These are phyloP conservation scores for Hypoxylon lenormandii DNA, from an alignment of 495 filamentous ascomycete species.

Conservation along the genomic window DNA sequence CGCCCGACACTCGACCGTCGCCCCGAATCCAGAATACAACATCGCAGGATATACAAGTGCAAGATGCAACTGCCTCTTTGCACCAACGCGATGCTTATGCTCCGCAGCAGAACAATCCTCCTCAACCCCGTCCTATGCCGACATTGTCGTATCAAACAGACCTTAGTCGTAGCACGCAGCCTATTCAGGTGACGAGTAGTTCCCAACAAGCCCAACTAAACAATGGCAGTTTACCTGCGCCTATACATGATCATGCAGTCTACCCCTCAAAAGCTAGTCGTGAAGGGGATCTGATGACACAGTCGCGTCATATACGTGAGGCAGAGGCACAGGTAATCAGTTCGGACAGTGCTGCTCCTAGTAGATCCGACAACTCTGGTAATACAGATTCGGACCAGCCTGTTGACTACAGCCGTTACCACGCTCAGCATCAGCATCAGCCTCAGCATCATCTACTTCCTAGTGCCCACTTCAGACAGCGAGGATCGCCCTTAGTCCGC, in stretches of 20 bases:
- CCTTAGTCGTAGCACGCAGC: constrained; percentile 23
- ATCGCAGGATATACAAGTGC: constrained; percentile 60
- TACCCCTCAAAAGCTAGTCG: constrained; percentile 12
- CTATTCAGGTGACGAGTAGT: constrained; percentile 35
- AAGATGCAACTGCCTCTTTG: constrained; percentile 33
- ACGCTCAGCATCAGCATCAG: constrained; percentile 50
- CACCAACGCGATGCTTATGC: constrained; percentile 18
- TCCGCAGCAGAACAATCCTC: constrained; percentile 20
- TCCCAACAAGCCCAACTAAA: constrained; percentile 24
- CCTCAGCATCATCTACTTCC: constrained; percentile 51
- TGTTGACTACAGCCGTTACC: constrained; percentile 53
- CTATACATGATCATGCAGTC: constrained; percentile 18
- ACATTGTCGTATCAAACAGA: constrained; percentile 25
- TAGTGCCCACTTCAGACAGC: constrained; percentile 49
- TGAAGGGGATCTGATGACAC: constrained; percentile 7
- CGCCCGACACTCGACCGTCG: constrained; percentile 58
- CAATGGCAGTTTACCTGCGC: constrained; percentile 5
- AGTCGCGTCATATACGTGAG: constrained; percentile 31
- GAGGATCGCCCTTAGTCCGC: constrained; percentile 55
- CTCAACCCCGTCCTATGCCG: constrained; percentile 23
- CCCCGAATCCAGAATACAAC: constrained; percentile 56
- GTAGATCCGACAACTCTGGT: constrained; percentile 58
- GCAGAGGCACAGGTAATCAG: constrained; percentile 47
- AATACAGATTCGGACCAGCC: constrained; percentile 54
- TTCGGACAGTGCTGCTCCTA: constrained; percentile 55